Evolutionary conservation across 768 basidiomycete species (phyloP).

Genomic region (Boletus speciosus): DNA sequence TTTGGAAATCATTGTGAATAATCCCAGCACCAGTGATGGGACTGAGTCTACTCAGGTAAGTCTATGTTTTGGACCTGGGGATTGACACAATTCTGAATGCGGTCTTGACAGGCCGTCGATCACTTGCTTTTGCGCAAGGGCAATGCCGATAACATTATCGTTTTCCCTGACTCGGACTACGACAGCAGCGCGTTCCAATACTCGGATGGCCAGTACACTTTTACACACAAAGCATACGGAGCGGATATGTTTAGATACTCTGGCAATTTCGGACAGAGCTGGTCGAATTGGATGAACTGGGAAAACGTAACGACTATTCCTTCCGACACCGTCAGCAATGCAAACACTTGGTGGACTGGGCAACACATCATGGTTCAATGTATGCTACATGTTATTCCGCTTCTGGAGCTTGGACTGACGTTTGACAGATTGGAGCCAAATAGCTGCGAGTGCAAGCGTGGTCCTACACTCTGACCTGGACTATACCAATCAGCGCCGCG

Average conservation of each 20-base stretch:
- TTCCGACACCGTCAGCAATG: slow-evolving; percentile 46
- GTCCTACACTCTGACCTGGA: slow-evolving; percentile 77
- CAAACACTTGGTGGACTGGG: slow-evolving; percentile 68
- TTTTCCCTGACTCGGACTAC: slow-evolving; percentile 85
- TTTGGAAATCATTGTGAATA: slow-evolving; percentile 64
- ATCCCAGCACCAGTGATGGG: slow-evolving; percentile 42
- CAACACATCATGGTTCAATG: slow-evolving; percentile 89
- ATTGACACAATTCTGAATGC: slow-evolving; percentile 3
- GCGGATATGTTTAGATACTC: slow-evolving; percentile 88
- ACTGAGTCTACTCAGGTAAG: slow-evolving; percentile 56
- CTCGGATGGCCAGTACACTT: slow-evolving; percentile 63
- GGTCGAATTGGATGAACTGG: slow-evolving; percentile 79
- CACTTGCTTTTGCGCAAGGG: slow-evolving; percentile 84
- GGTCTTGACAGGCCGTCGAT: slow-evolving; percentile 51
- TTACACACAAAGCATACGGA: slow-evolving; percentile 79
- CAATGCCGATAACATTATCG: slow-evolving; percentile 66
- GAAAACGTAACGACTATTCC: slow-evolving; percentile 69
- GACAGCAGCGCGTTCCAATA: slow-evolving; percentile 55
- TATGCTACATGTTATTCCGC: slow-evolving; percentile 33
- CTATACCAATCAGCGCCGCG: slow-evolving; percentile 61
- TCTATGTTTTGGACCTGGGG: slow-evolving; percentile 4
- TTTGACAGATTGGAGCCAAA: slow-evolving; percentile 70
- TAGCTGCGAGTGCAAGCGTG: slow-evolving; percentile 56
- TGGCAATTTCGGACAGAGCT: slow-evolving; percentile 80
- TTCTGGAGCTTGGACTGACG: background rate